Evolutionary conservation across 495 filamentous ascomycete species (phyloP).

Genomic region (Neurospora sp.): DNA sequence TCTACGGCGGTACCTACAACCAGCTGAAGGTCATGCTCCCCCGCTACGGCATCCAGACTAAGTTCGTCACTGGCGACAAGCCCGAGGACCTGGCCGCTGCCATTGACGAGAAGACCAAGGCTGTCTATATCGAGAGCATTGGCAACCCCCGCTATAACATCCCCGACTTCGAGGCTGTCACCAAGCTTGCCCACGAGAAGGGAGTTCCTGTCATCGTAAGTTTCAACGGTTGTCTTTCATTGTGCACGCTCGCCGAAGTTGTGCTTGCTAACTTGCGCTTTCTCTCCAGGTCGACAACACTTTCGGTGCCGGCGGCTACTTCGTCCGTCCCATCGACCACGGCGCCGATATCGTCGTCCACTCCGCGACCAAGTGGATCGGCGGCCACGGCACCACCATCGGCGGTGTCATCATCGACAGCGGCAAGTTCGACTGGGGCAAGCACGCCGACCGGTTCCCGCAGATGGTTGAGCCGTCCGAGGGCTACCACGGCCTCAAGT

Average conservation of each 20-base stretch:
- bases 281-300: slow-evolving; percentile 75
- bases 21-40: slow-evolving; percentile 91
- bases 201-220: slow-evolving; percentile 77
- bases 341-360: slow-evolving; percentile 94
- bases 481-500: slow-evolving; percentile 93
- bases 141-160: slow-evolving; percentile 96
- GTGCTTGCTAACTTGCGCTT: not conserved
- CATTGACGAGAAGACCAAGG: slow-evolving; percentile 95
- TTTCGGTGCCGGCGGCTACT: slow-evolving; percentile 93
- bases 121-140: slow-evolving; percentile 91
- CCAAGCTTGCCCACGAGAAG: slow-evolving; percentile 65
- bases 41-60: slow-evolving; percentile 78
- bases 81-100: slow-evolving; percentile 69
- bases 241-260: slow-evolving; percentile 1
- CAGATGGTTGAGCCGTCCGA: slow-evolving; percentile 86
- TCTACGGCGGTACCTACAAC: slow-evolving; percentile 98
- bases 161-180: slow-evolving; percentile 78
- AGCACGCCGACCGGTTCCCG: slow-evolving; percentile 78
- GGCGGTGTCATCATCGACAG: slow-evolving; percentile 83
- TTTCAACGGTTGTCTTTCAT: slow-evolving; percentile 5
- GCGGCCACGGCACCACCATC: slow-evolving; percentile 93
- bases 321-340: slow-evolving; percentile 79
- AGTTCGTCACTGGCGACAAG: slow-evolving; percentile 82
- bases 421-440: slow-evolving; percentile 96
- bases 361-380: slow-evolving; percentile 97